Evolutionary conservation across 495 filamentous ascomycete genomes (phyloP), one percentile per base, ranked within the genome.

Genomic region (Daldinia caldariorum): DNA sequence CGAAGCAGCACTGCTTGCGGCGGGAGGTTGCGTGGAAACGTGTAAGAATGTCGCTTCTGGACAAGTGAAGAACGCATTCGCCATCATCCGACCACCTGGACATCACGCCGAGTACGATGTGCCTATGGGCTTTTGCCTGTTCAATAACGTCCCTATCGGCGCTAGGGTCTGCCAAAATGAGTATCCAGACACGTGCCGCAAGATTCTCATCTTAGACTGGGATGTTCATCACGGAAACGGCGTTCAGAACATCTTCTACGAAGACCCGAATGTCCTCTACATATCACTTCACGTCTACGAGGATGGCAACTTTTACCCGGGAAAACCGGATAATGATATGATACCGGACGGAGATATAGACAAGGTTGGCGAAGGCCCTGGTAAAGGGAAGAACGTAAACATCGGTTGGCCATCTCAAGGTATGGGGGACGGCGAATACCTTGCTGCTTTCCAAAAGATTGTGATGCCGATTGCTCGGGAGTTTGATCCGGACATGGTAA

Each of bases 381-480:
- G 92, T n/a, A 63, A 89, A 8, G 96, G 95, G 9, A 93, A 89
- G 77, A 99, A 97, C 77, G 87, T 99, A 69, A 99, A 99, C 74
- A 93, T 99, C 59, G 94, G 92, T 0, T 99, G 96, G 96, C 85
- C 88, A 47, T 88, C 88, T 26, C 92, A 95, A 67, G 94, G 93
- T 2, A 97, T 97, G 93, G 93, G 92, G 2, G 96, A 99, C 79
- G 94, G 91, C 3, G 95, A 99, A 76, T 99, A 99, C 79, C 88
- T 98, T 80, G 92, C 89, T 66, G 95, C 95, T 9, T 99, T 99
- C 75, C 94, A 98, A 66, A 88, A 94, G 75, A 89, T 98, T 31
- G 90, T 98, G n/a, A 97, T 99, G 93, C 95, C 95, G 0, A 94
- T 98, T 62, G 94, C 92, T 0, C 84, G 86, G 13, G 94, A 99